Conservation (phyloP, 2,329 filamentous ascomycete genomes). For the Endothia cerciana region DNA sequence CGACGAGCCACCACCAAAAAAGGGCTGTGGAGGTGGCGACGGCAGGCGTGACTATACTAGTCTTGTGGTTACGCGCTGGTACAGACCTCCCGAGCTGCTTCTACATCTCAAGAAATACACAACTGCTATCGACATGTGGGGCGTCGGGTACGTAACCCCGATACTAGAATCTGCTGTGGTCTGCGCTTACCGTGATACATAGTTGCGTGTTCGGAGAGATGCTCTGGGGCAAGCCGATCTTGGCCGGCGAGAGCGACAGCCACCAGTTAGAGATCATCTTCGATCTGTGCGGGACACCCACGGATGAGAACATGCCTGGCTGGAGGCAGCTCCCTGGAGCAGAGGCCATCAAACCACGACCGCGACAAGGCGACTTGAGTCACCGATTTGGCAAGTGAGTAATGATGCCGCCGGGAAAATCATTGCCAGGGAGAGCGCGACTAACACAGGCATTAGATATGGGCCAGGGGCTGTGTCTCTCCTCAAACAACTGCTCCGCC, state of each 20-base stretch:
- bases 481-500: constrained; percentile 78
- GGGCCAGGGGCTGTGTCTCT: constrained; percentile 76
- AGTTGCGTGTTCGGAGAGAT: constrained; percentile 99
- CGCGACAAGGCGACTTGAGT: constrained; percentile 66
- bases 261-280: constrained; percentile 95
- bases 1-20: constrained; percentile 77
- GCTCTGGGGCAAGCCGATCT: constrained; percentile 90
- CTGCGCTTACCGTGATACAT: constrained; percentile 31
- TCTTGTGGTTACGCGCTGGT: constrained; percentile 97
- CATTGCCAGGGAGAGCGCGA: not conserved
- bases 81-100: constrained; percentile 89
- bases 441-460: constrained; percentile 48
- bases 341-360: constrained; percentile 70
- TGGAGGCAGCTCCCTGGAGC: constrained; percentile 84
- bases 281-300: constrained; percentile 87
- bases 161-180: not conserved
- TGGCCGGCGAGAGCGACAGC: constrained; percentile 84
- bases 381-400: constrained; percentile 73
- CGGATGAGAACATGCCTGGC: constrained; percentile 88
- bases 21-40: constrained; percentile 80
- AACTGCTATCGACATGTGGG: constrained; percentile 98
- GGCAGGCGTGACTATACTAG: constrained; percentile 91
- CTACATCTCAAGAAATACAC: constrained; percentile 89
- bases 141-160: constrained; percentile 73
- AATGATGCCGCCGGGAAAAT: not conserved